Base-by-base conservation (phyloP, 2,329 filamentous ascomycete species). In the Fusarium torreyae region DNA sequence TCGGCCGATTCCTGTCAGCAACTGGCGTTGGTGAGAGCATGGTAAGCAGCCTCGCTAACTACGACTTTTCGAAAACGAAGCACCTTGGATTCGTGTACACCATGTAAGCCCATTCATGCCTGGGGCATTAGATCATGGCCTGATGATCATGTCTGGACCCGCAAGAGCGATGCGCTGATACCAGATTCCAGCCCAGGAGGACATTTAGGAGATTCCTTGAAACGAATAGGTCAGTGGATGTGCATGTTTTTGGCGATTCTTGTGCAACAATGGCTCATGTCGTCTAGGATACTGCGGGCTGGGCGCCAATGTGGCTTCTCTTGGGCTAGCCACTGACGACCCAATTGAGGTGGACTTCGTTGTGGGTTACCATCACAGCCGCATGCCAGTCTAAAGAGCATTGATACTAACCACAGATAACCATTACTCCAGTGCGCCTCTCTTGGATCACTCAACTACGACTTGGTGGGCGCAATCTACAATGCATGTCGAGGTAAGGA, bases 1-100 rank as follows among this genome's bases (percentile, higher is more conserved):
- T 98, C 26, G 78, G 86, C 22, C 87, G 88, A 74, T 97, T 96
- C 74, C 81, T 97, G 5, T 80, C 83, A 58, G 90, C 90, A 10
- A 89, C 91, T 73, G 87, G 87, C 0, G 77, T 97, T 9, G 86
- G 91, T 5, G 82, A 88, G 17, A 86, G 85, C 20, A 85, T 97
- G 43, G 80, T 93, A 33, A 79, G 84, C 6, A 94, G 93, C 52
- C 80, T 98, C 7, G 80, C 86, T 22, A 89, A 88, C 33, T 98
- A 97, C 78, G 94, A 98, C 78, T 98, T 97, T 75, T 86, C 87
- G 4, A 85, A 87, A 63, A 97, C 95, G 1, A 79, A 80, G 13
- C 82, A 87, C 33, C 86, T 97, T 68, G 92, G 88, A 3, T 97
- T 99, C 77, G 88, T 98, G 8, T 94, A 97, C 77, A 91, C 92